Evolutionary conservation across 345 rosid species (phyloP), one percentile per base, ranked within the genome.

Genomic region (Trapa bicornis): DNA sequence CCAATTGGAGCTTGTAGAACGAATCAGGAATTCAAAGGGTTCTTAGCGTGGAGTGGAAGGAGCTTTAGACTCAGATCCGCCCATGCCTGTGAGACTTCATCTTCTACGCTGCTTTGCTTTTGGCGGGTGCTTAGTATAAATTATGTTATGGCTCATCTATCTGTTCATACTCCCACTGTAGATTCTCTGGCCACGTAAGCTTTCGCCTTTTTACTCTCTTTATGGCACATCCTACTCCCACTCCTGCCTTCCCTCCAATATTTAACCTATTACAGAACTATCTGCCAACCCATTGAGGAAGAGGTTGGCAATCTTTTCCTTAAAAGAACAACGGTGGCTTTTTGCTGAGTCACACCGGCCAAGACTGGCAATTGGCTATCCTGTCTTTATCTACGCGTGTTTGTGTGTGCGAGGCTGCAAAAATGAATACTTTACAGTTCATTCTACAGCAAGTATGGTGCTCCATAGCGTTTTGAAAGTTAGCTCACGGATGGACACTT

Each of bases 21-120:
- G 29, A 22, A 8, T 47, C 52, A 8, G 2, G 52, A 47, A 52
- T 2, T 4, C n/a, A 52, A 52, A 52, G 57, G 57, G 29, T 79
- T 73, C 80, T 76, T 77, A 68, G 73, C 83, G 75, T 81, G 41
- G 43, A 71, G 74, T n/a, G 71, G 57, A 81, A 81, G 79, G 64
- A 72, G 58, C 71, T 52, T 52, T 52, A 52, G 29, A 3, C 48
- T 64, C 29, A 22, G 29, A 22, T 0, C 29, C 29, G 29, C 29
- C 53, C 50, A 6, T 9, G 4, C 16, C 29, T 14, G 16, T 16
- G 67, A 65, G 67, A 67, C 61, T 52, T 68, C 68, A 38, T 68
- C 41, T 54, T 29, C 61, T 22, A 61, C 14, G 53, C 70, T 53
- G 63, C 37, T 15, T 36, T 67, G 29, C 29, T 22, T 22, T 22